Evolutionary conservation across 106 monocot genomes (phyloP).

Genomic region (Acorus gramineus): DNA sequence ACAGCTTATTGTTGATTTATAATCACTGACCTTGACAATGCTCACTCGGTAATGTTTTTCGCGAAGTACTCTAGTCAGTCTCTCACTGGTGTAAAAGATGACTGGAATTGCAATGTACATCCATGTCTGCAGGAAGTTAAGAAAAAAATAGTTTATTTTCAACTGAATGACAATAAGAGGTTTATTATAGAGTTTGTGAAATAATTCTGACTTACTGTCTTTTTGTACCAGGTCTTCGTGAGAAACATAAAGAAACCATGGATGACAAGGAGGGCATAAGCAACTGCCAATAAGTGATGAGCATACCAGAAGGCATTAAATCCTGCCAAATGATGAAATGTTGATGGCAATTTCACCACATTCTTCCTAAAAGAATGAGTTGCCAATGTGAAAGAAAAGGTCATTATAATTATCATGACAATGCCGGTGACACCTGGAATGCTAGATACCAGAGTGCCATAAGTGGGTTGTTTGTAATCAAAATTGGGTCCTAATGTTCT

Average conservation of each 20-base stretch:
- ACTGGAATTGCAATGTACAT: slow-evolving; percentile 80
- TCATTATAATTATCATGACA: slow-evolving; percentile 75
- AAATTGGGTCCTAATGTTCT: slow-evolving; percentile 46
- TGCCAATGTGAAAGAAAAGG: slow-evolving; percentile 76
- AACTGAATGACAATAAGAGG: background rate
- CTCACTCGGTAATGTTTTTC: slow-evolving; percentile 55
- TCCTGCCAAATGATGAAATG: slow-evolving; percentile 69
- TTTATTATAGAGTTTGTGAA: background rate
- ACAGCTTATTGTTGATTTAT: background rate
- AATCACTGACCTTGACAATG: slow-evolving; percentile 59
- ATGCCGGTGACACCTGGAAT: slow-evolving; percentile 67
- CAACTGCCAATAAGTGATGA: slow-evolving; percentile 69
- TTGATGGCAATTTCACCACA: slow-evolving; percentile 74
- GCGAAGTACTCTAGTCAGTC: slow-evolving; percentile 63
- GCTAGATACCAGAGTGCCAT: slow-evolving; percentile 36
- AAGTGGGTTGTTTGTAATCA: slow-evolving; percentile 71
- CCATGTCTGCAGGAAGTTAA: slow-evolving; percentile 63
- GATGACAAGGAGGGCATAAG: slow-evolving; percentile 57
- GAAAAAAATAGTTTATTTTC: background rate
- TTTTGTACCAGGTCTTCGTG: slow-evolving; percentile 79
- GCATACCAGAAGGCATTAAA: slow-evolving; percentile 99
- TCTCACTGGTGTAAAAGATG: slow-evolving; percentile 60
- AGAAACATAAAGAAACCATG: slow-evolving; percentile 81
- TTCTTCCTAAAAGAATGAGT: slow-evolving; percentile 79
- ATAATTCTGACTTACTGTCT: slow-evolving; percentile 44